Evolutionary conservation across 2,329 filamentous ascomycete genomes (phyloP), one percentile per base, ranked within the genome.

Genomic region (Macrophomina tecta): DNA sequence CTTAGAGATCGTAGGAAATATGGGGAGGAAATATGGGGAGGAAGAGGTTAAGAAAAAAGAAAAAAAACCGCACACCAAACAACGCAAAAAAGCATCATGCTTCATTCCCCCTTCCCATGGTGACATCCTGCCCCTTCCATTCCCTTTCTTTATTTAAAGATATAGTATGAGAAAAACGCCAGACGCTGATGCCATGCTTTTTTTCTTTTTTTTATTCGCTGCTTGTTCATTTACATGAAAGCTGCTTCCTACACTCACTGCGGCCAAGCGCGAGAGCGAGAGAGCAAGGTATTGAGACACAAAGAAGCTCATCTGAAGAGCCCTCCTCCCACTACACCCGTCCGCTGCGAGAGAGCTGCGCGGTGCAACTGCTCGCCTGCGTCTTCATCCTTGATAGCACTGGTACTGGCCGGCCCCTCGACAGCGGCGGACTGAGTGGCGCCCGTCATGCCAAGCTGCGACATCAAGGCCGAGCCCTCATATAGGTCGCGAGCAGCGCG

Each of bases 301-400:
- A 23, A 23, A 49, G 9, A 12, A 11, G 32, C 12, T 65, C 40
- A 65, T 40, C 63, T 38, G 23, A 66, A 66, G 8, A 66, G 53
- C 2, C 64, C 52, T 2, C 64, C 61, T 34, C 61, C 64, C 18
- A 66, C 64, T 4, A 51, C 16, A 12, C 64, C 64, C n/a, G 64
- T 51, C 28, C 52, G 40, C 40, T 56, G 64, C 32, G 64, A 12
- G 34, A 66, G 52, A 16, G 64, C 52, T 18, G 64, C 64, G n/a
- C 64, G 64, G 23, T 65, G 64, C 8, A 65, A 52, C 32, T 65
- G 64, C 40, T 65, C 64, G 11, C 51, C 64, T 16, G 64, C 51
- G 28, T 66, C 64, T 23, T 66, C 64, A 28, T 55, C 64, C 32
- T 66, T 66, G 53, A 66, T 61, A 7, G 64, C 34, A 16, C n/a